Percentiles rank a stretch among this genome's conserved stretches.
Conservation (phyloP, 2,329 filamentous ascomycete genomes). For the Trichoderma afroharzianum region DNA sequence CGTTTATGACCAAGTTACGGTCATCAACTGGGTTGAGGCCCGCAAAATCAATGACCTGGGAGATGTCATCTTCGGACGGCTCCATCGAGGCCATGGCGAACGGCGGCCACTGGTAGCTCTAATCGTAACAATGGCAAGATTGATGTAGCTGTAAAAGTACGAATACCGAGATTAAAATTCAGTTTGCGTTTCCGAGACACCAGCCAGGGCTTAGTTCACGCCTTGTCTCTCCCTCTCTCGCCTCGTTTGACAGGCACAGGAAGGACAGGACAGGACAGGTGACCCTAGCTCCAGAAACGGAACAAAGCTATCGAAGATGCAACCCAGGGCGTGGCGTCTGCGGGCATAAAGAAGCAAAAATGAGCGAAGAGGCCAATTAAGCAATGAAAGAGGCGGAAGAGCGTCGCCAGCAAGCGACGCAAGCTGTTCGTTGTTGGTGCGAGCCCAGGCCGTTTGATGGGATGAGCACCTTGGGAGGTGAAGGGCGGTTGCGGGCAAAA, state of each 20-base stretch:
- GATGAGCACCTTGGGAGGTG: background rate
- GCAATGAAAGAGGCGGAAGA: background rate
- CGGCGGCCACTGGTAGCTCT: background rate
- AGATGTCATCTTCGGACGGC: constrained; percentile 36
- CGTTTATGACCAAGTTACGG: constrained; percentile 37
- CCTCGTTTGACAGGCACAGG: background rate
- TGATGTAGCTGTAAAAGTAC: background rate
- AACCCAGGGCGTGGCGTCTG: background rate
- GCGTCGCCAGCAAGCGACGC: constrained; percentile 1
- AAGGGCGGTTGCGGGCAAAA: background rate
- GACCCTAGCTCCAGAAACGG: constrained; percentile 2
- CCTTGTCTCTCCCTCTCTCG: background rate
- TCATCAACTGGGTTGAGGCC: constrained; percentile 35
- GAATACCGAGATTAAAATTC: background rate
- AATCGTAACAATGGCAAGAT: background rate
- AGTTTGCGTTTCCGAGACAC: background rate
- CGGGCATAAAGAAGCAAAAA: background rate
- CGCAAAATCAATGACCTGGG: constrained; percentile 41
- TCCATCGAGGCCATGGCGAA: constrained; percentile 33
- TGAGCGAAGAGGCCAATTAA: background rate
- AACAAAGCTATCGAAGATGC: background rate
- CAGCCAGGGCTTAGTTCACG: background rate
- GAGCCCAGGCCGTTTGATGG: background rate
- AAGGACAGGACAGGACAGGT: background rate
- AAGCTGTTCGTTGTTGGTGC: background rate